phyloP scores from a whole-genome alignment of 2,329 filamentous ascomycete genomes.

The Clonostachys rosea region DNA sequence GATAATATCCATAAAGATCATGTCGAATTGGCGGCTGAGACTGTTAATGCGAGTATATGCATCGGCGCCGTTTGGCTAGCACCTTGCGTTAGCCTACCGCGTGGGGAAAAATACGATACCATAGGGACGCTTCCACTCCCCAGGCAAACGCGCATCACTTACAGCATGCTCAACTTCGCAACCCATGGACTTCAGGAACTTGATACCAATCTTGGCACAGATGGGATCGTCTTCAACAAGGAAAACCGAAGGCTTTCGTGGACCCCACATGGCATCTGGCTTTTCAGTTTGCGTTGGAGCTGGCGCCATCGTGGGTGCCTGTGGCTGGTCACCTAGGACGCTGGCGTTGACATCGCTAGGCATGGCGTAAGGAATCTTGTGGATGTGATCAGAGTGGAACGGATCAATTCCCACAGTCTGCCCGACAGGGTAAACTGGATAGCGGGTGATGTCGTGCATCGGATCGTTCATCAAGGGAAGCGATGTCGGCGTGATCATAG shows the following conservation, averaged over 20 bases:
- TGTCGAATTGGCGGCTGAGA: slow-evolving; percentile 44
- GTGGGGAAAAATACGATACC: not conserved
- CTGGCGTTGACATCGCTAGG: slow-evolving; percentile 48
- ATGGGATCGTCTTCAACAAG: slow-evolving; percentile 81
- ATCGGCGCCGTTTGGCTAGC: slow-evolving; percentile 69
- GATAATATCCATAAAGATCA: slow-evolving; percentile 90
- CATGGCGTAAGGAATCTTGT: slow-evolving; percentile 84
- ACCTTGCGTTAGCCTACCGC: slow-evolving; percentile 6
- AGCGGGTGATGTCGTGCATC: slow-evolving; percentile 48
- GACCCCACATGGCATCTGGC: slow-evolving; percentile 45
- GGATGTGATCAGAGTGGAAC: slow-evolving; percentile 89
- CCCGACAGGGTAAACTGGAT: slow-evolving; percentile 86
- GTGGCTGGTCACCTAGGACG: slow-evolving; percentile 32
- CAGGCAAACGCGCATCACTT: slow-evolving; percentile 21
- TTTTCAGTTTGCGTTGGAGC: slow-evolving; percentile 20
- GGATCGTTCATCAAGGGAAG: slow-evolving; percentile 48
- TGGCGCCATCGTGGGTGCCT: slow-evolving; percentile 17
- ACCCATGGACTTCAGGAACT: slow-evolving; percentile 61
- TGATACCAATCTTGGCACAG: slow-evolving; percentile 63
- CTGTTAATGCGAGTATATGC: slow-evolving; percentile 78
- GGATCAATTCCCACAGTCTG: slow-evolving; percentile 90
- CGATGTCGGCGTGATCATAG: slow-evolving; percentile 30
- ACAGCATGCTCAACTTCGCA: slow-evolving; percentile 66
- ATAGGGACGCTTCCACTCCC: not conserved
- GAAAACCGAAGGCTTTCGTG: slow-evolving; percentile 71